phyloP scores from a whole-genome alignment of 805 yeast genomes.

The Candida sakaeoensis region DNA sequence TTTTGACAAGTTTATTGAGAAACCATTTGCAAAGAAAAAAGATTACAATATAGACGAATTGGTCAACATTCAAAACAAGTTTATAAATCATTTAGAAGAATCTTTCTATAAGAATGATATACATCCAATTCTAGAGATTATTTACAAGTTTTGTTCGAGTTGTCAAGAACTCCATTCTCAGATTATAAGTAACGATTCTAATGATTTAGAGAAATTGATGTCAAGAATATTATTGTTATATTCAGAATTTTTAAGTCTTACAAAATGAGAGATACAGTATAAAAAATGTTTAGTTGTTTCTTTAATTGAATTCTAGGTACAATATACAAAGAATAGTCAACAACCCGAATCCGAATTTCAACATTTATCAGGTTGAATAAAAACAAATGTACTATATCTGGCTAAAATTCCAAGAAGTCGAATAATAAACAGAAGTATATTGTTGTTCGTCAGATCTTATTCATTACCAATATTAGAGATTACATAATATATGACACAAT shows the following conservation, averaged over 20 bases:
- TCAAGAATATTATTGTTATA: slow-evolving; percentile 2
- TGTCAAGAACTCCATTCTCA: not conserved
- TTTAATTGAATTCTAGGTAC: not conserved
- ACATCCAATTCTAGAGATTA: not conserved
- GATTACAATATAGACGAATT: slow-evolving; percentile 3
- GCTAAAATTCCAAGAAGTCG: too few relatives aligned
- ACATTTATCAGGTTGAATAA: too few relatives aligned
- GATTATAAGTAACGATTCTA: not conserved
- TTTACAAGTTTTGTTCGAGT: not conserved
- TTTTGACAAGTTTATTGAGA: slow-evolving; percentile 22
- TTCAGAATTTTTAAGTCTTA: not conserved
- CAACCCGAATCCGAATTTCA: too few relatives aligned
- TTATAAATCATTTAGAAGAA: slow-evolving; percentile 4
- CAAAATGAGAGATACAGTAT: not conserved
- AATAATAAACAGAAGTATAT: too few relatives aligned
- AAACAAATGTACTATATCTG: too few relatives aligned
- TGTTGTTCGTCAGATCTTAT: too few relatives aligned
- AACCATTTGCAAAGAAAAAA: slow-evolving; percentile 17
- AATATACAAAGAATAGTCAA: too few relatives aligned
- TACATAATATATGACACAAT: too few relatives aligned
- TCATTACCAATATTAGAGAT: too few relatives aligned
- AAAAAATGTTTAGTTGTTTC: too few relatives aligned
- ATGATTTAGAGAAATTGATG: slow-evolving; percentile 5
- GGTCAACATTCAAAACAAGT: slow-evolving; percentile 5
- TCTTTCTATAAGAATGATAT: not conserved